Evolutionary conservation across 2,329 filamentous ascomycete species (phyloP).

Genomic region (Helotiales sp.): DNA sequence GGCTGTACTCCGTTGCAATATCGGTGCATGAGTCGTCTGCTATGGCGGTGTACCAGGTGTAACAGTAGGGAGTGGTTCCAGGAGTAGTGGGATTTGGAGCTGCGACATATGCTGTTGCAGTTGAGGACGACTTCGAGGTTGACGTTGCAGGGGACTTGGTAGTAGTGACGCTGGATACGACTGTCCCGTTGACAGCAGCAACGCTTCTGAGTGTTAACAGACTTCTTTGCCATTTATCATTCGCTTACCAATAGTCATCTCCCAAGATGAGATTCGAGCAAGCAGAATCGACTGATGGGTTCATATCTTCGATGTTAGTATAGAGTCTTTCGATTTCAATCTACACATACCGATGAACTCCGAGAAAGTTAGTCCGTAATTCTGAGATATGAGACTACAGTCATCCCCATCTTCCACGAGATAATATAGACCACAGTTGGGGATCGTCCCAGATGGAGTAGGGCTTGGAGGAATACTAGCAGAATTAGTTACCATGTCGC

Average conservation of each 20-base stretch:
- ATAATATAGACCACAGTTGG: constrained; percentile 4
- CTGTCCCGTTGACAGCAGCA: background rate
- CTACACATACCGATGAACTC: background rate
- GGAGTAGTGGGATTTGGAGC: background rate
- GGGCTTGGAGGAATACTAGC: background rate
- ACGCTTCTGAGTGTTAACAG: background rate
- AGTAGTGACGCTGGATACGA: background rate
- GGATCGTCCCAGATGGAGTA: constrained; percentile 6
- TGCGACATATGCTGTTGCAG: background rate
- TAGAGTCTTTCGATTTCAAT: no score
- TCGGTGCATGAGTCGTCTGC: background rate
- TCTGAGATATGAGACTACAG: background rate
- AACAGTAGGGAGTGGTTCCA: background rate
- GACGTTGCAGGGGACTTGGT: background rate
- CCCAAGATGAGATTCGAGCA: background rate
- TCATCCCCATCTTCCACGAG: background rate
- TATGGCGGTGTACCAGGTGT: background rate
- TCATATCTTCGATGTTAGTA: no score
- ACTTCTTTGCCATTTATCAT: background rate
- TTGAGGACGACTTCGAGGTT: background rate
- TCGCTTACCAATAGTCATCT: background rate
- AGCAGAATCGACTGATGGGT: background rate
- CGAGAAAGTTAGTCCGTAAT: background rate
- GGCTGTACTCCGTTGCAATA: background rate
- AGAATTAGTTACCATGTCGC: background rate